These are phyloP conservation scores for Sporothrix phasma DNA, from an alignment of 2,329 filamentous ascomycete species.

Conservation along the genomic window DNA sequence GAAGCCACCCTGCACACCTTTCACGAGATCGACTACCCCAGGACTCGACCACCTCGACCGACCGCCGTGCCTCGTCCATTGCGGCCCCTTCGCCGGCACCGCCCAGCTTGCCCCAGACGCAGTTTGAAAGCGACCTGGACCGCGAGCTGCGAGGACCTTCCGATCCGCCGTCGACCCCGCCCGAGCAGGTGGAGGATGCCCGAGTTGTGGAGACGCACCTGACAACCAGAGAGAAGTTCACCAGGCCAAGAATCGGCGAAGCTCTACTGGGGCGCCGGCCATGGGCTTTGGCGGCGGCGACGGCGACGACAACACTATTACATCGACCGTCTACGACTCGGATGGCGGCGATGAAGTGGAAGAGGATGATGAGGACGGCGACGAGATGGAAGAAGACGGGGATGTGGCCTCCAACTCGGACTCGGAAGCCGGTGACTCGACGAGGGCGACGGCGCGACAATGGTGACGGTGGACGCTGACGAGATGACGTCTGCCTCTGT, in stretches of 20 bases:
- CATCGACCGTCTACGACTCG: conserved; percentile 70
- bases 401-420: conserved; percentile 31
- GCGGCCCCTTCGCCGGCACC: conserved; percentile 29
- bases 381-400: conserved; percentile 29
- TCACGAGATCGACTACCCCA: conserved; percentile 83
- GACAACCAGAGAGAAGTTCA: conserved; percentile 56
- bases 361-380: conserved; percentile 37
- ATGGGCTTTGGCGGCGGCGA: conserved; percentile 34
- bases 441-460: conserved; percentile 62
- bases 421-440: conserved; percentile 40
- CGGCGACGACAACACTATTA: conserved; percentile 47
- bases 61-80: conserved; percentile 60
- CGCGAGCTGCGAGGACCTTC: conserved; percentile 46
- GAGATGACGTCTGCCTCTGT: conserved; percentile 62
- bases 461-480: conserved; percentile 74
- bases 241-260: conserved; percentile 51
- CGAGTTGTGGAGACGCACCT: conserved; percentile 42
- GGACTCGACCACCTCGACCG: conserved; percentile 73
- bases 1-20: conserved; percentile 96
- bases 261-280: conserved; percentile 44
- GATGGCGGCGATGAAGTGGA: conserved; percentile 46
- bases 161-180: conserved; percentile 52
- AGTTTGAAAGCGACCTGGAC: background rate
- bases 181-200: conserved; percentile 50
- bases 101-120: conserved; percentile 29